These are phyloP conservation scores for Paecilomyces variotii DNA, from an alignment of 2,329 filamentous ascomycete species.

Conservation along the genomic window DNA sequence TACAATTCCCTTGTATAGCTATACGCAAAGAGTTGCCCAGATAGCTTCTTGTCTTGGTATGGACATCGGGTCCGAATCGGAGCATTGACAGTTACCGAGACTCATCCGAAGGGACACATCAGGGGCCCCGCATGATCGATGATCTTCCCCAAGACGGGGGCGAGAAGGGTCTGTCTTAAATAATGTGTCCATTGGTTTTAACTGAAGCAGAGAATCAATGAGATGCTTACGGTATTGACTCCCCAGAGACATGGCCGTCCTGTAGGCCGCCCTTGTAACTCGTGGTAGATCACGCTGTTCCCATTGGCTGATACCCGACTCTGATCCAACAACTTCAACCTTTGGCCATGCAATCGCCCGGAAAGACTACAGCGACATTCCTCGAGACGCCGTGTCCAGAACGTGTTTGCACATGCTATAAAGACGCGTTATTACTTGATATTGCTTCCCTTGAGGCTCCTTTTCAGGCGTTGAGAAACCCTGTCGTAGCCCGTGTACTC, in stretches of 20 bases:
- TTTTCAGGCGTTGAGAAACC: neutral
- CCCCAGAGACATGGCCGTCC: neutral
- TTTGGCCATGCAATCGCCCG: neutral
- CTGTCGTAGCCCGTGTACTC: neutral
- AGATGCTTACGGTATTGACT: neutral
- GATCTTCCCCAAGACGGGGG: neutral
- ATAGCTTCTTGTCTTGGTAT: too few relatives aligned
- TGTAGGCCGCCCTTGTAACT: neutral
- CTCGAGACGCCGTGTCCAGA: neutral
- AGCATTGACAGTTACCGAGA: constrained; percentile 1
- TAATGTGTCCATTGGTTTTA: neutral
- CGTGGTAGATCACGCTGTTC: neutral
- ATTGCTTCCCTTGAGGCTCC: neutral
- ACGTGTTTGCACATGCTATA: constrained; percentile 12
- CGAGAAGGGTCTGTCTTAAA: neutral
- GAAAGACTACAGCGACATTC: neutral
- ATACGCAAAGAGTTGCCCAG: too few relatives aligned
- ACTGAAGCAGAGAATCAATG: neutral
- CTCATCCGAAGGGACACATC: neutral
- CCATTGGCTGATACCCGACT: neutral
- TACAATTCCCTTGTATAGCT: too few relatives aligned
- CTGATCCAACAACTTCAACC: neutral
- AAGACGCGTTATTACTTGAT: constrained; percentile 12
- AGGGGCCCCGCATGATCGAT: neutral
- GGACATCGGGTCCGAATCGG: neutral